Conservation (phyloP, 2,329 filamentous ascomycete genomes). For the Diaporthe velutina region DNA sequence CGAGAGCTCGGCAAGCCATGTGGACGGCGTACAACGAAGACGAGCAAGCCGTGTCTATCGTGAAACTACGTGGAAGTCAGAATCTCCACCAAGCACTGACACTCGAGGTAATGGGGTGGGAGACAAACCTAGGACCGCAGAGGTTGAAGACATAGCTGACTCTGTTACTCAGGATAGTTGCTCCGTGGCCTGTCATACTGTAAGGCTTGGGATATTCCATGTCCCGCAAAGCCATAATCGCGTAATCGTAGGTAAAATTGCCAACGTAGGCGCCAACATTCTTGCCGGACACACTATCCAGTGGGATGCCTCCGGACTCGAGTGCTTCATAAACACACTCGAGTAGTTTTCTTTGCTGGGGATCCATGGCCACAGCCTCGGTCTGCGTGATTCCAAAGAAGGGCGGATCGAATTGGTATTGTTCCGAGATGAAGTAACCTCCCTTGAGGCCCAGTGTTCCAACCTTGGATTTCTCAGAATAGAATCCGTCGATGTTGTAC, state of each 20-base stretch:
- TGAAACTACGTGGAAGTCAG: conserved; percentile 46
- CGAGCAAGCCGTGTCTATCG: conserved; percentile 62
- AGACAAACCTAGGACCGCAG: conserved; percentile 51
- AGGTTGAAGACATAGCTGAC: conserved; percentile 51
- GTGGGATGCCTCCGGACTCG: conserved; percentile 57
- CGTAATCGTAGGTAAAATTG: conserved; percentile 48
- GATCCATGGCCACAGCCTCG: too few species aligned
- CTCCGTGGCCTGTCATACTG: too few species aligned
- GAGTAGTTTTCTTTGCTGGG: conserved; percentile 72
- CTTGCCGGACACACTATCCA: conserved; percentile 45
- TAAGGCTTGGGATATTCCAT: too few species aligned
- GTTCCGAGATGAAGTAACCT: conserved; percentile 13
- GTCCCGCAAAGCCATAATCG: conserved; percentile 44
- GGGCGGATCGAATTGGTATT: conserved; percentile 42
- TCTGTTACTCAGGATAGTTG: conserved; percentile 53
- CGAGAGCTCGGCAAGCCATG: background rate
- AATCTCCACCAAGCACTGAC: conserved; percentile 55
- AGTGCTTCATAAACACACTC: conserved; percentile 75
- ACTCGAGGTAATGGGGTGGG: conserved; percentile 56
- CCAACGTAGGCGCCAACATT: conserved; percentile 51
- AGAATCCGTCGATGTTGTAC: conserved; percentile 13
- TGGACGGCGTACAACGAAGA: conserved; percentile 51
- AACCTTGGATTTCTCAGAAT: conserved; percentile 35
- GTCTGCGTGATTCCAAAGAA: conserved; percentile 81
- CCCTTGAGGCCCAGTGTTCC: conserved; percentile 12